These are phyloP conservation scores for Trametopsis cervina DNA, from an alignment of 768 basidiomycete species.

Conservation along the genomic window DNA sequence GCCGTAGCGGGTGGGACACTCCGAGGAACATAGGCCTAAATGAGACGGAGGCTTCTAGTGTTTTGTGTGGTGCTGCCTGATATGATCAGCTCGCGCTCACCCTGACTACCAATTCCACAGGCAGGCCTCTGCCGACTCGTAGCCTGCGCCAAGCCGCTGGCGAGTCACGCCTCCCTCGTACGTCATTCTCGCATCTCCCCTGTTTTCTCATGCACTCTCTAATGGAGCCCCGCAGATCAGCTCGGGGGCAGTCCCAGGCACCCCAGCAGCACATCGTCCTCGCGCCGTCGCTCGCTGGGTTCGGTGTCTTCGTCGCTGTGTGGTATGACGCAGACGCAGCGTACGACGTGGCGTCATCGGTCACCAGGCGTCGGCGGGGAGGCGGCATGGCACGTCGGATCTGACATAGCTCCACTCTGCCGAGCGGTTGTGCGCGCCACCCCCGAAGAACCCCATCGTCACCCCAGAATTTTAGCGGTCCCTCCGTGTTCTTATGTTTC, in stretches of 20 bases:
- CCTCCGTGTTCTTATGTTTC: background rate
- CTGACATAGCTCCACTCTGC: conserved; percentile 4
- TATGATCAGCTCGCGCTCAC: conserved; percentile 4
- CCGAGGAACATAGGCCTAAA: no score
- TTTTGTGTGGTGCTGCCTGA: conserved; percentile 2
- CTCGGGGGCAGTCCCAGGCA: background rate
- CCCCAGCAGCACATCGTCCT: background rate
- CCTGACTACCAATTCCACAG: conserved; percentile 7
- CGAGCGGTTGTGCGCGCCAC: background rate
- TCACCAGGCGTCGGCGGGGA: conserved; percentile 1
- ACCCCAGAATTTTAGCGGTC: background rate
- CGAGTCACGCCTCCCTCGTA: conserved; percentile 7
- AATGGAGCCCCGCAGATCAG: background rate
- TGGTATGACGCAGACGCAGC: background rate
- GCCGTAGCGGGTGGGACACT: no score
- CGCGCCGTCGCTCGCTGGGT: background rate
- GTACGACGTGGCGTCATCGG: background rate
- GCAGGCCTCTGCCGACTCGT: no score
- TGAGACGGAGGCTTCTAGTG: background rate
- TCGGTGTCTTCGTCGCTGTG: background rate
- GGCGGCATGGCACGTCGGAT: conserved; percentile 4
- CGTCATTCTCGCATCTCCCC: conserved; percentile 1
- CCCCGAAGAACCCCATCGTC: background rate
- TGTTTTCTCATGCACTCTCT: background rate
- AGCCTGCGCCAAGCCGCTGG: background rate